phyloP scores from a whole-genome alignment of 2,329 filamentous ascomycete species.

The Beauveria sp. region DNA sequence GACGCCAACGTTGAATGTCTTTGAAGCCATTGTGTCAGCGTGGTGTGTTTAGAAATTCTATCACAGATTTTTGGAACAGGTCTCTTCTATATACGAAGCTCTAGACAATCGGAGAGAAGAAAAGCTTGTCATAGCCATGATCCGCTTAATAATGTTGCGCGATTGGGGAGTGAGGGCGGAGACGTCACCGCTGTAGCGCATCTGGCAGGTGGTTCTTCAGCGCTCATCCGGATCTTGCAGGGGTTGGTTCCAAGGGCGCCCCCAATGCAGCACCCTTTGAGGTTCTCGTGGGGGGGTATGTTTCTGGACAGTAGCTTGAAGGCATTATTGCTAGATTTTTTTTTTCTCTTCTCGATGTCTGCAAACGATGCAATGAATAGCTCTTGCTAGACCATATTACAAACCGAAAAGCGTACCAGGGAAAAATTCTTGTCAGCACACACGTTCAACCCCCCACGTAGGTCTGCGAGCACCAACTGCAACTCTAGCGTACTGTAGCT shows the following conservation, averaged over 20 bases:
- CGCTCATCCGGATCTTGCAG: not conserved
- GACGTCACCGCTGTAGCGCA: not conserved
- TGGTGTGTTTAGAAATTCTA: not conserved
- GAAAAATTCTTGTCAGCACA: too few species aligned
- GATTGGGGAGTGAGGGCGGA: not conserved
- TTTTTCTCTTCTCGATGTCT: too few species aligned
- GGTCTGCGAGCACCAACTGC: too few species aligned
- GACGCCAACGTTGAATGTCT: slow-evolving; percentile 42
- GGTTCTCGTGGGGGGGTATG: too few species aligned
- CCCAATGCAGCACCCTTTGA: not conserved
- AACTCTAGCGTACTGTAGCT: not conserved
- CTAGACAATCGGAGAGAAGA: not conserved
- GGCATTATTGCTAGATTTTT: too few species aligned
- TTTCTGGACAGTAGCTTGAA: too few species aligned
- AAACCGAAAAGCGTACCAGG: too few species aligned
- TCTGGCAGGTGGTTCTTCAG: not conserved
- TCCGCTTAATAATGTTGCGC: not conserved
- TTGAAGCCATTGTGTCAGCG: slow-evolving; percentile 15
- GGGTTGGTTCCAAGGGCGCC: not conserved
- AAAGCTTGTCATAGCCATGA: not conserved
- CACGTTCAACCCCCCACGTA: too few species aligned
- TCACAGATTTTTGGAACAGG: not conserved
- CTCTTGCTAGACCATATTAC: too few species aligned
- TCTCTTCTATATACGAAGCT: not conserved
- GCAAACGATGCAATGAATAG: too few species aligned